Base-by-base conservation (phyloP, 345 rosid genomes). In the Litchi chinensis region DNA sequence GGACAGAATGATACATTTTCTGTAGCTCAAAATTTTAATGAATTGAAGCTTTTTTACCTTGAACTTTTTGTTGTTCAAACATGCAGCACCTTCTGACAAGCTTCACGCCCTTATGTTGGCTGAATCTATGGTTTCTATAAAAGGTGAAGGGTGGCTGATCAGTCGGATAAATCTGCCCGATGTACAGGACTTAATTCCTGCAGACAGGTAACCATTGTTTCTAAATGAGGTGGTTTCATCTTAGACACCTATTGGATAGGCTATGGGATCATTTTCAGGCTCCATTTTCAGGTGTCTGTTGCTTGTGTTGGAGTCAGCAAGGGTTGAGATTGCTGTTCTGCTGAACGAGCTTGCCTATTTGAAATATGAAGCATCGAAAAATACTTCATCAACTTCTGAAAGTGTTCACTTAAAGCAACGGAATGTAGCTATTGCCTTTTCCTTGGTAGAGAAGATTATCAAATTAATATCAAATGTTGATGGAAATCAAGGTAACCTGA, bases 321-420 rank as follows among this genome's bases (percentile, higher is more conserved):
- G 93, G 88, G 97, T 93, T 77, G 97, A 95, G 82, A 83, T 91
- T 84, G 92, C 95, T 72, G 96, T 93, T 79, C 77, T 95, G 87
- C 81, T 88, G 82, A 91, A 93, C 88, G 96, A 95, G 57, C 85
- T 93, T 67, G 98, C 95, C 63, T 95, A 92, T 84, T 72, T 88
- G 79, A 91, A 91, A 67, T 92, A 91, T 79, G 99, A 93, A 88
- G 96, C 97, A 83, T 86, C 98, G 43, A 79, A 83, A 77, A 82
- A 72, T 85, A 77, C 87, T 71, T 90, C 91, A 24, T 75, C 85
- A 41, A 78, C 82, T 82, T 85, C 59, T 73, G 97, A 91, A 78
- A 80, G 70, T 71, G 67, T 86, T 79, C 76, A 82, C 65, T 85
- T 83, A 65, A 95, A 92, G 88, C 97, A 90, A 75, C 90, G 79